Conservation (phyloP, 192 early-diverging fungal genomes). For the Coemansia sp. region DNA sequence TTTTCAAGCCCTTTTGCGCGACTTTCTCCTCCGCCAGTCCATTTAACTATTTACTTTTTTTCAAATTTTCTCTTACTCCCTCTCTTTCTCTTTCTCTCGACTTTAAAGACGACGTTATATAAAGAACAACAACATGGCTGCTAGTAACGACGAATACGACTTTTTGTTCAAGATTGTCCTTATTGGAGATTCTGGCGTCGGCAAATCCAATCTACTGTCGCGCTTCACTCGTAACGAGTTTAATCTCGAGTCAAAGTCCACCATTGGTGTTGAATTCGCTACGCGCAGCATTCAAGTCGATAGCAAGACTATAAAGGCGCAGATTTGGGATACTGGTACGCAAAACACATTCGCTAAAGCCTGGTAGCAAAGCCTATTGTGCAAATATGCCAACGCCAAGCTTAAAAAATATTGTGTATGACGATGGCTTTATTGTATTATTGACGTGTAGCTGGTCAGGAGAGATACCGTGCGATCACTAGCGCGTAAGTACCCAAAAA, state of each 20-base stretch:
- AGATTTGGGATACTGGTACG: conserved; percentile 99
- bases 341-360: conserved; percentile 10
- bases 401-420: conserved; percentile 6
- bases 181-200: conserved; percentile 95
- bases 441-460: conserved; percentile 71
- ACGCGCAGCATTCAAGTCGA: conserved; percentile 96
- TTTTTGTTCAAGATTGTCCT: conserved; percentile 90
- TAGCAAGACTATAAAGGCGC: conserved; percentile 96
- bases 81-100: conserved; percentile 13
- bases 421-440: neutral
- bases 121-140: conserved; percentile 9
- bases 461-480: conserved; percentile 87
- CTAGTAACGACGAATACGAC: conserved; percentile 77
- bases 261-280: conserved; percentile 99
- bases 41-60: neutral
- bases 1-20: neutral
- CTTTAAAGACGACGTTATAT: conserved; percentile 1
- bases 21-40: neutral
- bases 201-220: conserved; percentile 96
- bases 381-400: neutral
- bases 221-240: conserved; percentile 99
- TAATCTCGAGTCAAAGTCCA: conserved; percentile 97
- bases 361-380: neutral
- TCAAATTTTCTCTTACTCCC: too few species aligned
- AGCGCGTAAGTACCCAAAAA: conserved; percentile 68